Percentiles rank a stretch among this genome's conserved stretches.
phyloP scores from a whole-genome alignment of 331 rosid species.

The Arachis monticola region DNA sequence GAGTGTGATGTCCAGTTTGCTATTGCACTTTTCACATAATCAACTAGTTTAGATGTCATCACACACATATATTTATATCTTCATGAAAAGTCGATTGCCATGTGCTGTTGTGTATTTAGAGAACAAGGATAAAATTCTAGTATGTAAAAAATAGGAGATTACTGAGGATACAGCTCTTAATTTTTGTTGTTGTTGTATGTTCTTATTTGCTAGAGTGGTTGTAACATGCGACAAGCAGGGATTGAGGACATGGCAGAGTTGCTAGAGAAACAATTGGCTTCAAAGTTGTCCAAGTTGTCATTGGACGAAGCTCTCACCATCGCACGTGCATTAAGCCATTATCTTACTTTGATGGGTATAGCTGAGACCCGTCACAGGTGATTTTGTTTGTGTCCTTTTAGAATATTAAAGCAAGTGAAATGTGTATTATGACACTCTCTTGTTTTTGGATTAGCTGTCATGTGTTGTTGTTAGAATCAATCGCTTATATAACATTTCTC shows the following conservation, averaged over 20 bases:
- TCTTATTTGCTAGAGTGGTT: constrained; percentile 62
- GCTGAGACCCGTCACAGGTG: constrained; percentile 96
- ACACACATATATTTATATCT: too few species aligned
- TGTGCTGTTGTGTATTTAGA: too few species aligned
- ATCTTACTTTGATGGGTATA: constrained; percentile 83
- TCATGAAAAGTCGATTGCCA: too few species aligned
- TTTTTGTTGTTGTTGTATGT: background rate
- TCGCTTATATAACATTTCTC: too few species aligned
- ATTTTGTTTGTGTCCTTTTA: background rate
- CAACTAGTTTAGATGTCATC: too few species aligned
- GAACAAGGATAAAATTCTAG: constrained; percentile 1
- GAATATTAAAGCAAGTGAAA: too few species aligned
- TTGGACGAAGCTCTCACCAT: constrained; percentile 78
- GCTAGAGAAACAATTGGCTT: constrained; percentile 81
- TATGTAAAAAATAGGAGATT: background rate
- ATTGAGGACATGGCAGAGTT: constrained; percentile 72
- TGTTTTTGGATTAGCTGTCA: too few species aligned
- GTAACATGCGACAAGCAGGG: constrained; percentile 83
- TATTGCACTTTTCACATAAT: too few species aligned
- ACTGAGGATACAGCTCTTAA: background rate
- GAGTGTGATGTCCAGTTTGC: too few species aligned
- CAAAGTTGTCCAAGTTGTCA: constrained; percentile 75
- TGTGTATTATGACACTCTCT: too few species aligned
- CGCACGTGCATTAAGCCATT: constrained; percentile 92
- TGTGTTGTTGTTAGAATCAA: too few species aligned